Evolutionary conservation across 2,329 filamentous ascomycete genomes (phyloP).

Genomic region (Monosporascus sp.): DNA sequence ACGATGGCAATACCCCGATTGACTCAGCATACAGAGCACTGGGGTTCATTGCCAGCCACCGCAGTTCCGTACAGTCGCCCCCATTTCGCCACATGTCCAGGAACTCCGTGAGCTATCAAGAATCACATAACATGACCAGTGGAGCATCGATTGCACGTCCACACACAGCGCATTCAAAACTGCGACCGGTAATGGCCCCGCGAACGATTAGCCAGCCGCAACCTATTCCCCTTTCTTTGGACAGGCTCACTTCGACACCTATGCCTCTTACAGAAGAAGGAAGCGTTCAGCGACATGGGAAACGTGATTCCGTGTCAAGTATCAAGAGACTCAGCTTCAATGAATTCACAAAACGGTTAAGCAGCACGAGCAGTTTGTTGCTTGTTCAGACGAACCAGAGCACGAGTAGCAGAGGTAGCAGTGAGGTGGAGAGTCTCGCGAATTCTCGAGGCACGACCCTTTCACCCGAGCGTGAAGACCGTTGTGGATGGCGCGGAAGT

Average conservation of each 20-base stretch:
- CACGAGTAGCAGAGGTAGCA: slow-evolving; percentile 43
- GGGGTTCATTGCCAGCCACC: slow-evolving; percentile 44
- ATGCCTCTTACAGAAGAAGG: slow-evolving; percentile 27
- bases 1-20: slow-evolving; percentile 37
- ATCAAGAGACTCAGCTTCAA: slow-evolving; percentile 56
- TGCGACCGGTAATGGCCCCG: slow-evolving; percentile 38
- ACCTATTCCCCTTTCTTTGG: slow-evolving; percentile 25
- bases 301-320: slow-evolving; percentile 49
- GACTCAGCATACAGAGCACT: slow-evolving; percentile 42
- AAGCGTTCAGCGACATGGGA: slow-evolving; percentile 32
- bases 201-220: slow-evolving; percentile 46
- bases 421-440: slow-evolving; percentile 35
- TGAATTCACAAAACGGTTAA: slow-evolving; percentile 56
- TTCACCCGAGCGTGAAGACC: slow-evolving; percentile 37
- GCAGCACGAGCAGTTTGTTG: slow-evolving; percentile 56
- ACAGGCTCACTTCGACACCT: slow-evolving; percentile 15
- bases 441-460: slow-evolving; percentile 26
- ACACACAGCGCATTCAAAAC: slow-evolving; percentile 50
- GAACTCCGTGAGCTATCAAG: slow-evolving; percentile 19
- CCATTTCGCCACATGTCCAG: slow-evolving; percentile 31
- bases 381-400: slow-evolving; percentile 54
- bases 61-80: slow-evolving; percentile 27
- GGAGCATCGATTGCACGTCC: slow-evolving; percentile 37
- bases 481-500: slow-evolving; percentile 53
- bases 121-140: slow-evolving; percentile 22